Conservation (phyloP, 495 filamentous ascomycete species). For the Tuber magnatum region DNA sequence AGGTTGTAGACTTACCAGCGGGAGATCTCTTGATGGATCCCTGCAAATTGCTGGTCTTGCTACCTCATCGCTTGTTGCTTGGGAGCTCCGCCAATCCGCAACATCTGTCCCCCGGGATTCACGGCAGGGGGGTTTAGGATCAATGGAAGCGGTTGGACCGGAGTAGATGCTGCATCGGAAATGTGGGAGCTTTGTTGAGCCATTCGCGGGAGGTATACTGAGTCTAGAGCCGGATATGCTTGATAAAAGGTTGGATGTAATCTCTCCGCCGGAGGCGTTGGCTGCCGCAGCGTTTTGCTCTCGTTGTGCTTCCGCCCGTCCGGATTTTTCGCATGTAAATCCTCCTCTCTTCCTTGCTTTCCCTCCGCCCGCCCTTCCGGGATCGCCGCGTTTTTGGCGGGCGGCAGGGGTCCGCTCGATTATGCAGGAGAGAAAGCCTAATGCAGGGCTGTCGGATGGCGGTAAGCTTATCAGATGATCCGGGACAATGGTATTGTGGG, state of each 20-base stretch:
- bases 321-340: background rate
- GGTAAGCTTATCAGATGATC: no score
- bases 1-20: constrained; percentile 19
- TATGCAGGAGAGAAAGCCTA: no score
- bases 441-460: background rate
- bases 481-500: no score
- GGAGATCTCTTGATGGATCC: constrained; percentile 11
- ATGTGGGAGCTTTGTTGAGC: constrained; percentile 1
- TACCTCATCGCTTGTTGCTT: constrained; percentile 7
- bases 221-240: background rate
- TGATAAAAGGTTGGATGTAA: background rate
- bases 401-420: background rate
- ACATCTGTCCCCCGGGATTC: background rate
- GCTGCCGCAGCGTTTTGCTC: background rate
- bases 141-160: constrained; percentile 9
- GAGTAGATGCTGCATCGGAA: background rate
- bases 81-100: constrained; percentile 1
- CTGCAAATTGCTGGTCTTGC: background rate
- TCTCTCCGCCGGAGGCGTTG: background rate
- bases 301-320: background rate
- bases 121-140: constrained; percentile 8
- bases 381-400: background rate
- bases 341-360: background rate
- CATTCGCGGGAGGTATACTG: background rate
- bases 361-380: background rate